Conservation (phyloP, 306 rosid genomes). For the Rosa rugosa region DNA sequence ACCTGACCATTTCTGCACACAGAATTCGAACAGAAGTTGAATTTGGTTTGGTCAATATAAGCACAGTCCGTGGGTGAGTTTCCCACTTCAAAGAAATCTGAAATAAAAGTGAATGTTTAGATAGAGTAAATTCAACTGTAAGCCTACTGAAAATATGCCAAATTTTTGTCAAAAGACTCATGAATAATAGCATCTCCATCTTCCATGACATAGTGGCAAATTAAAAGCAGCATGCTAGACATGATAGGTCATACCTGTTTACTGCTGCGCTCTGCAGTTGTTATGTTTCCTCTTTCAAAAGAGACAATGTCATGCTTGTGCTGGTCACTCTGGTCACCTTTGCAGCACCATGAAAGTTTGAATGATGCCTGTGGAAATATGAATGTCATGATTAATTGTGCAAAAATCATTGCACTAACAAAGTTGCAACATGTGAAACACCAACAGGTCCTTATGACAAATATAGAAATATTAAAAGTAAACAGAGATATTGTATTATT, state of each 20-base stretch:
- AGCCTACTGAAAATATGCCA: not conserved
- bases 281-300: constrained; percentile 92
- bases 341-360: constrained; percentile 88
- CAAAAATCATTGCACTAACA: constrained; percentile 11
- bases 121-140: constrained; percentile 25
- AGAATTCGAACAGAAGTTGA: constrained; percentile 76
- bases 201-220: constrained; percentile 20
- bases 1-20: constrained; percentile 93
- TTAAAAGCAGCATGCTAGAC: constrained; percentile 23
- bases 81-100: constrained; percentile 98
- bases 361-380: constrained; percentile 68
- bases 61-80: constrained; percentile 83
- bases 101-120: constrained; percentile 38
- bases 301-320: constrained; percentile 92
- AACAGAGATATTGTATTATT: not conserved
- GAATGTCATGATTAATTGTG: constrained; percentile 15
- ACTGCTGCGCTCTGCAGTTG: constrained; percentile 95
- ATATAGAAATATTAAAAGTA: not conserved
- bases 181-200: not conserved
- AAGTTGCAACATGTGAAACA: constrained; percentile 6
- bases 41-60: constrained; percentile 90
- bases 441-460: not conserved
- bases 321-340: constrained; percentile 81
- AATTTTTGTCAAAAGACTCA: not conserved
- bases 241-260: constrained; percentile 67